A percentile compares a stretch with the other conserved stretches of the same genome.
Conservation (phyloP, 371 early-diverging fungal species). For the Nosema muscidifuracis region DNA sequence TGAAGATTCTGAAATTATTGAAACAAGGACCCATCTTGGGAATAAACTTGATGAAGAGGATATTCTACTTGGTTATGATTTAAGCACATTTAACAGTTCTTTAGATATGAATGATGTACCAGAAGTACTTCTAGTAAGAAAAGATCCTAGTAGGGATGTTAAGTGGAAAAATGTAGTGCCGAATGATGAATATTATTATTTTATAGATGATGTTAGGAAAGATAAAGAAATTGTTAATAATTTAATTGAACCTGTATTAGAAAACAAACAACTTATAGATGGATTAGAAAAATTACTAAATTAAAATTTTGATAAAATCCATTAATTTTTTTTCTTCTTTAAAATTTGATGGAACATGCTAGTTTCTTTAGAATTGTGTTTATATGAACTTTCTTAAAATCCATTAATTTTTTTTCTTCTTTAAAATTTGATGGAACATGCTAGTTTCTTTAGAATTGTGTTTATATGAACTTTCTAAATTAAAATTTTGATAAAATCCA, state of each 20-base stretch:
- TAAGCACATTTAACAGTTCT: constrained; percentile 12
- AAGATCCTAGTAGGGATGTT: constrained; percentile 9
- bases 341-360: too few relatives aligned
- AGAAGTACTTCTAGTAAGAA: constrained; percentile 44
- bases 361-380: too few relatives aligned
- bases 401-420: background rate
- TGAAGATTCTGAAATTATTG: constrained; percentile 16
- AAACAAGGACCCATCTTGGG: constrained; percentile 31
- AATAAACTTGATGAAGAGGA: constrained; percentile 48
- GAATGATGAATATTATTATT: constrained; percentile 41
- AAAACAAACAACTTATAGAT: constrained; percentile 25
- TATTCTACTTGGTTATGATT: constrained; percentile 48
- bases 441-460: too few relatives aligned
- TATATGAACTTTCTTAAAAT: background rate
- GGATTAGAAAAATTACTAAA: constrained; percentile 15
- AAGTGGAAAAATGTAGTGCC: constrained; percentile 25
- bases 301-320: background rate
- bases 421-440: background rate
- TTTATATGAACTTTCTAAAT: too few relatives aligned
- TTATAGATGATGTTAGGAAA: constrained; percentile 50
- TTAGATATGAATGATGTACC: constrained; percentile 1
- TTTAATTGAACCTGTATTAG: constrained; percentile 3
- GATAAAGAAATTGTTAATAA: constrained; percentile 50
- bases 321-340: too few relatives aligned
- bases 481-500: too few relatives aligned